Evolutionary conservation across 2,329 filamentous ascomycete species (phyloP), one percentile per base, ranked within the genome.

Genomic region (Cercospora sesami): DNA sequence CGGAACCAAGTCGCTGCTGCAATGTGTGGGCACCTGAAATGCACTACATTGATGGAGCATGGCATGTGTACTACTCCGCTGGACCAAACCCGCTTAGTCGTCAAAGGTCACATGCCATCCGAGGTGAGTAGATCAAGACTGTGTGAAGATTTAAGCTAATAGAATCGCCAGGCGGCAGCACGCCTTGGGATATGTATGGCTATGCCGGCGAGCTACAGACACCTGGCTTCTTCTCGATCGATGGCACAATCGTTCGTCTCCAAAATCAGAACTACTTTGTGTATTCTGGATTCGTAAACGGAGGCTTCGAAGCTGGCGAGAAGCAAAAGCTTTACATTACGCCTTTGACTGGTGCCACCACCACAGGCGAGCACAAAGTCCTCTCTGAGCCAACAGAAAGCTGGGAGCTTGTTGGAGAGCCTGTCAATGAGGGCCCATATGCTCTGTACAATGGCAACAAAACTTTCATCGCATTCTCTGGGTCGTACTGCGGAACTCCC

Each of bases 41-140:
- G 0, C 85, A 87, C 72, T 83, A 83, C 65, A 73, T 87, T 7
- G 80, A 82, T 39, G 72, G 74, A 53, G 72, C 73, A 36, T 84
- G 86, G 85, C 87, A 85, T 66, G 81, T 88, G 45, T 88, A 87
- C 77, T 88, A 87, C 73, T 85, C 85, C 0, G 83, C 85, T 1
- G 85, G 85, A 0, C 79, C 78, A 26, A 75, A 75, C 1, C 78
- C 76, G 2, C 76, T 87, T 1, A 83, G 83, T 33, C 79, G 80
- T 1, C 86, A 88, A 75, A 80, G 83, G 10, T 75, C 82, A 4
- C 83, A 87, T 65, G 86, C 85, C 21, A 79, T 87, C 3, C 80
- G 82, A 69, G 70, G 69, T 69, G 55, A 16, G 31, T n/a, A 45
- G 6, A 7, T 7, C 3, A 23, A 26, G 1, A 0, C n/a, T 57